Evolutionary conservation across 1,284 basidiomycete genomes (phyloP), one percentile per base, ranked within the genome.

Genomic region (Cutaneotrichosporon sp.): DNA sequence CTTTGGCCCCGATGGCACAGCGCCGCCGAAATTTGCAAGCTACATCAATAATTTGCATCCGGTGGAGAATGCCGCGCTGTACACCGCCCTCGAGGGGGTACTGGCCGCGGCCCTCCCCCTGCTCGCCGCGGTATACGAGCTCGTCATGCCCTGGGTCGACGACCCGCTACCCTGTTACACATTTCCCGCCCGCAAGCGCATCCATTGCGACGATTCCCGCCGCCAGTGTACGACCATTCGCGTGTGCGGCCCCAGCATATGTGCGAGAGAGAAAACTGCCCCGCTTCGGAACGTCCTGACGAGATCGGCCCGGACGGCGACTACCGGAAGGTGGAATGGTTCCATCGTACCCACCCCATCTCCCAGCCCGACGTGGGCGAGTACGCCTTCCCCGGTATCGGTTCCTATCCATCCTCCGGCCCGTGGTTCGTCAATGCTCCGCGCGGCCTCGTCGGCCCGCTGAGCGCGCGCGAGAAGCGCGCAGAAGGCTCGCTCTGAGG

Each of bases 21-120:
- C 19, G 24, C 19, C 34, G 9, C 9, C 34, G 3, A 17, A 14
- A 12, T 25, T 37, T 12, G 16, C 34, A 19, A 54, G 52, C 52
- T 54, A 54, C 47, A 54, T 54, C 52, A 54, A 54, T 43, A 54
- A 54, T 37, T 31, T 45, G 24, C 52, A 54, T 43, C 52, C 52
- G 2, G 42, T 41, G 1, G 0, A 43, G n/a, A 26, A 54, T 39
- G n/a, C 7, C 16, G 52, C 19, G 29, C 46, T 41, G 20, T 44
- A 44, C 26, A 26, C 42, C 10, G 42, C 32, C 27, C 9, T 44
- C 27, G 45, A n/a, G 24, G 7, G 12, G 5, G 33, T 46, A 10
- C 24, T 46, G 22, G 20, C n/a, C 32, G 8, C 8, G 14, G 14
- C 41, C 4, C 24, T 50, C 5, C 49, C 49, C 3, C 16, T 44